Base-by-base conservation (phyloP, 2,329 filamentous ascomycete species). In the Fusarium albosuccineum region DNA sequence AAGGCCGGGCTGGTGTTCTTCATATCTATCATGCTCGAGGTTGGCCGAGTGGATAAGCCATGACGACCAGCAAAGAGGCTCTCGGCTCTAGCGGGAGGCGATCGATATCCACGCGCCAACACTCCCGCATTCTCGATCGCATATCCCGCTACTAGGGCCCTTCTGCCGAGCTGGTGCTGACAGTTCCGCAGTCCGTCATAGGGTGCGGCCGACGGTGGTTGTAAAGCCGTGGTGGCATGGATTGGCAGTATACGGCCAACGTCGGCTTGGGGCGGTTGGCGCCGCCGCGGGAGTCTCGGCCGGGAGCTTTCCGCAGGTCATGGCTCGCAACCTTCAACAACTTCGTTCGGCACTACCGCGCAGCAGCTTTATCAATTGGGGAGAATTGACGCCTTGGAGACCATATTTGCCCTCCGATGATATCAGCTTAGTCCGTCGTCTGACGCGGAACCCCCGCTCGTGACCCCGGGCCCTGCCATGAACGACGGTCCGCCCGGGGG, bases 221-320 rank as follows among this genome's bases (percentile, higher is more conserved):
- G 57, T 59, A 42, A 69, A 66, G 62, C 66, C 63, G 59, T 57
- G 62, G 54, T 54, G 60, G 51, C 37, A 26, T 46, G 33, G 44
- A 33, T 44, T 49, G 57, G 55, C 46, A 60, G 51, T 50, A 50
- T 57, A 60, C 80, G 80, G 80, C 77, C 76, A 79, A 70, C 64
- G 57, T 74, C 81, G 81, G 81, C 78, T 82, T 80, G 60, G 69
- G 53, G 67, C 80, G 80, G 80, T 68, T 80, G 71, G 70, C 70
- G 68, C 71, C 72, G 75, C 74, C 69, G 60, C 63, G 62, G 67
- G 71, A 68, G 61, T 39, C 50, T 60, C 64, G 59, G 69, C 72
- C 71, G 74, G 74, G 63, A 57, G 51, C 53, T 67, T 76, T 76
- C 75, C 75, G 75, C 74, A 53, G 54, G 57, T 49, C 57, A 68